phyloP scores from a whole-genome alignment of 805 yeast genomes.

The Candida piceae region DNA sequence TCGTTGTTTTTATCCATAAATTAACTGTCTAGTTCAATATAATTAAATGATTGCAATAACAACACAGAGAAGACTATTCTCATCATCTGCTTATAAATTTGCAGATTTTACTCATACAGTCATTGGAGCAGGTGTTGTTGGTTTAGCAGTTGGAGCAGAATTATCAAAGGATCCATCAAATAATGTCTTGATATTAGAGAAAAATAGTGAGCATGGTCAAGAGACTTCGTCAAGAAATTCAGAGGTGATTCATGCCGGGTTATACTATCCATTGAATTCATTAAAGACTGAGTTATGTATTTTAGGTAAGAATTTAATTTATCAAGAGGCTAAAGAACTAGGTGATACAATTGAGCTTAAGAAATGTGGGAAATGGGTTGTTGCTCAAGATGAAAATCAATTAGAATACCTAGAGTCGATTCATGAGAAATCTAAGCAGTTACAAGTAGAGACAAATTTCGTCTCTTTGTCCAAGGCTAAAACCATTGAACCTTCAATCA shows the following conservation, averaged over 20 bases:
- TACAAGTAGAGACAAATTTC: slow-evolving; percentile 59
- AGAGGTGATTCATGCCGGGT: slow-evolving; percentile 89
- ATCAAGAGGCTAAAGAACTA: slow-evolving; percentile 35
- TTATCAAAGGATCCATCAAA: slow-evolving; percentile 39
- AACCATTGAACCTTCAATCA: slow-evolving; percentile 58
- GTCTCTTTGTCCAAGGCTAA: slow-evolving; percentile 42
- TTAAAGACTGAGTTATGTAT: slow-evolving; percentile 69
- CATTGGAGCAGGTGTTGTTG: slow-evolving; percentile 83
- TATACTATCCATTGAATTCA: slow-evolving; percentile 69
- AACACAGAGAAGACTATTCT: slow-evolving; percentile 1
- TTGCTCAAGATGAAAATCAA: slow-evolving; percentile 71
- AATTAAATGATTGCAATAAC: background rate
- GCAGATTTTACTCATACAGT: slow-evolving; percentile 26
- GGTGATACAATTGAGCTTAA: slow-evolving; percentile 49
- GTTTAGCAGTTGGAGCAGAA: slow-evolving; percentile 75
- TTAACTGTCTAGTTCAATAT: too few species aligned
- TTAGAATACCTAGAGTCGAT: slow-evolving; percentile 52
- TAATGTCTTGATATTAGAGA: slow-evolving; percentile 65
- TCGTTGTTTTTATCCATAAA: too few species aligned
- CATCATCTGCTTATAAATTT: background rate
- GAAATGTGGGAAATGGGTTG: slow-evolving; percentile 80
- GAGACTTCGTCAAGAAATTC: slow-evolving; percentile 90
- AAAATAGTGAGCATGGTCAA: slow-evolving; percentile 58
- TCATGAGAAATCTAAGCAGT: slow-evolving; percentile 40
- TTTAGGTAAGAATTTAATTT: slow-evolving; percentile 66